Evolutionary conservation across 495 filamentous ascomycete genomes (phyloP), one percentile per base, ranked within the genome.

Genomic region (Penicillium paradoxum): DNA sequence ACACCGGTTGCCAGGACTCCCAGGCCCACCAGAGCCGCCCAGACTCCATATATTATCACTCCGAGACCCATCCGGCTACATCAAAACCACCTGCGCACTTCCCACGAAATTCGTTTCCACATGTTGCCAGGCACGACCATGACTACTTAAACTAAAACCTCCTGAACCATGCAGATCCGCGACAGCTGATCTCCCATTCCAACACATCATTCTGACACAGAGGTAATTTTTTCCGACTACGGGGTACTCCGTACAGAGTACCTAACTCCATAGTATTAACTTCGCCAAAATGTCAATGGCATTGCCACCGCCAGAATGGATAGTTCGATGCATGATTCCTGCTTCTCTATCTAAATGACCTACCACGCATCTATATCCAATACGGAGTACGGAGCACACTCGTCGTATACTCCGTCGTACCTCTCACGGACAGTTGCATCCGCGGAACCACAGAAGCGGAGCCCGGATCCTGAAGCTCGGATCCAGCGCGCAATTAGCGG

Each of bases 181-280:
- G 36, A 18, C 33, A 47, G 22, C 24, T 11, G 43, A 37, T 48
- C 32, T 7, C 34, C 29, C 44, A 48, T 37, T 25, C 45, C 13
- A 36, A 48, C 45, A 48, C 32, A 48, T 48, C 45, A 40, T 43
- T 51, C 49, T 51, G 49, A 51, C 18, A 51, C 49, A 51, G 49
- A 43, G 49, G 37, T 51, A 51, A 51, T 51, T 51, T 51, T 51
- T 13, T n/a, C n/a, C n/a, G n/a, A n/a, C n/a, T n/a, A n/a, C n/a
- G n/a, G n/a, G n/a, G n/a, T n/a, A n/a, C n/a, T n/a, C n/a, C n/a
- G n/a, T n/a, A n/a, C n/a, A n/a, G n/a, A n/a, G n/a, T n/a, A n/a
- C n/a, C n/a, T n/a, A n/a, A n/a, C 27, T 29, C 21, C 18, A 9
- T 24, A 34, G 27, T 34, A 34, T 32, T 22, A 9, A 15, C 7